Evolutionary conservation across 139 green algal genomes (phyloP).

Genomic region (Tetradesmus lagerheimii): DNA sequence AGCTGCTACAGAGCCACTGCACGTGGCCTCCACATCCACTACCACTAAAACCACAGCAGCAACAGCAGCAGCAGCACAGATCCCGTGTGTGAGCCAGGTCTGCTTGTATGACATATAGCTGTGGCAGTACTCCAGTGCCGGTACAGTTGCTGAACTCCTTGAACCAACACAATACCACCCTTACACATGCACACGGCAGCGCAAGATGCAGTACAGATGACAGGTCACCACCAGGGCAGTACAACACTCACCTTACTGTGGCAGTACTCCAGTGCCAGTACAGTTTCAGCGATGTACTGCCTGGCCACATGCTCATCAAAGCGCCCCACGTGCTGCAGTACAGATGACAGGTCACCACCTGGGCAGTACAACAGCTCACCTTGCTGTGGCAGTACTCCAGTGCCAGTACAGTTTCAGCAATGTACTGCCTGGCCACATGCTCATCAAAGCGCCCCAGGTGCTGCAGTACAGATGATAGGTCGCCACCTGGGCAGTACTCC

Average conservation of each 20-base stretch:
- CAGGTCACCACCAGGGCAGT: slow-evolving; percentile 13
- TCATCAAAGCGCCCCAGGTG: slow-evolving; percentile 89
- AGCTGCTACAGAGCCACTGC: too few relatives aligned
- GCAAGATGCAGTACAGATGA: too few relatives aligned
- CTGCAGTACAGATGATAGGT: slow-evolving; percentile 40
- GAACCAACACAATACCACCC: too few relatives aligned
- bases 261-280: slow-evolving; percentile 96
- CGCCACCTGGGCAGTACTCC: slow-evolving; percentile 93
- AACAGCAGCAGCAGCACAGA: too few relatives aligned
- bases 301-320: slow-evolving; percentile 88
- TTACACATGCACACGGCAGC: too few relatives aligned
- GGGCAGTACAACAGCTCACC: slow-evolving; percentile 40
- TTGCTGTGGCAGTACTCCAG: slow-evolving; percentile 96
- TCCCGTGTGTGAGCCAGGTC: too few relatives aligned
- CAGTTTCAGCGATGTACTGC: slow-evolving; percentile 91
- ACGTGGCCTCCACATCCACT: too few relatives aligned
- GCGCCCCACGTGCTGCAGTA: slow-evolving; percentile 75
- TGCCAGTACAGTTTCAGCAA: slow-evolving; percentile 93
- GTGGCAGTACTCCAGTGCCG: too few relatives aligned
- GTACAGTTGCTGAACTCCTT: too few relatives aligned
- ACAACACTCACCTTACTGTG: slow-evolving; percentile 75
- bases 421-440: slow-evolving; percentile 86
- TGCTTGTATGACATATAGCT: too few relatives aligned
- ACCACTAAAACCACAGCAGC: too few relatives aligned
- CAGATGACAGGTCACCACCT: neutral